These are phyloP conservation scores for Rosa chinensis DNA, from an alignment of 306 rosid species.

Conservation along the genomic window DNA sequence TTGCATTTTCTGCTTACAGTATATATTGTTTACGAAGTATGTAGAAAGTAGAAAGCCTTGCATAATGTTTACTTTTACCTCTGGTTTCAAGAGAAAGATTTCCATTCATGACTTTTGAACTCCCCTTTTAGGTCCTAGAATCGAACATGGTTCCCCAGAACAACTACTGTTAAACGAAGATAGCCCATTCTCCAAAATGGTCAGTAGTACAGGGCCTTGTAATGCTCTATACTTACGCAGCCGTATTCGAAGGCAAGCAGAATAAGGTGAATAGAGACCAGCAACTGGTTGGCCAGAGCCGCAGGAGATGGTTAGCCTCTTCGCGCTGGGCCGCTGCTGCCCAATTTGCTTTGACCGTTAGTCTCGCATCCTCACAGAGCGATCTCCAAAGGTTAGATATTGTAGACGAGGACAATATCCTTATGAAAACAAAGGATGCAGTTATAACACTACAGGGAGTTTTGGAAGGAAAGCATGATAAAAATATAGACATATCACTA, in stretches of 20 bases:
- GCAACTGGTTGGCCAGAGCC: constrained; percentile 31
- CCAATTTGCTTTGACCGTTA: constrained; percentile 63
- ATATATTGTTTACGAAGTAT: neutral
- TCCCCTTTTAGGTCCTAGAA: constrained; percentile 47
- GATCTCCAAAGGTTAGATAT: constrained; percentile 43
- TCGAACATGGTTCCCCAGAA: constrained; percentile 67
- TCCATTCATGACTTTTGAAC: neutral
- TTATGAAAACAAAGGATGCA: constrained; percentile 62
- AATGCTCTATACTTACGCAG: constrained; percentile 69
- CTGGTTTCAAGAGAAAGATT: neutral
- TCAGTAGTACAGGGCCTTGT: constrained; percentile 77
- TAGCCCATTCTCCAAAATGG: constrained; percentile 73
- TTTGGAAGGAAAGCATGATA: constrained; percentile 76
- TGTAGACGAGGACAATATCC: constrained; percentile 36
- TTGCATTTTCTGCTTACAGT: neutral
- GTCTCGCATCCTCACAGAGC: constrained; percentile 59
- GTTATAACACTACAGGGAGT: constrained; percentile 64
- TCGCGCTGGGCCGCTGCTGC: constrained; percentile 63
- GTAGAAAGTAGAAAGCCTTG: neutral
- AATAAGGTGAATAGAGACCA: constrained; percentile 24
- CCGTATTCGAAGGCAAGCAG: constrained; percentile 41
- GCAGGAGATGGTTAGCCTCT: constrained; percentile 33
- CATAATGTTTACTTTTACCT: neutral
- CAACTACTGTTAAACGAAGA: constrained; percentile 55
- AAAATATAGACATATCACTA: constrained; percentile 50